Conservation (phyloP, 768 basidiomycete species). For the Boletales sp. region DNA sequence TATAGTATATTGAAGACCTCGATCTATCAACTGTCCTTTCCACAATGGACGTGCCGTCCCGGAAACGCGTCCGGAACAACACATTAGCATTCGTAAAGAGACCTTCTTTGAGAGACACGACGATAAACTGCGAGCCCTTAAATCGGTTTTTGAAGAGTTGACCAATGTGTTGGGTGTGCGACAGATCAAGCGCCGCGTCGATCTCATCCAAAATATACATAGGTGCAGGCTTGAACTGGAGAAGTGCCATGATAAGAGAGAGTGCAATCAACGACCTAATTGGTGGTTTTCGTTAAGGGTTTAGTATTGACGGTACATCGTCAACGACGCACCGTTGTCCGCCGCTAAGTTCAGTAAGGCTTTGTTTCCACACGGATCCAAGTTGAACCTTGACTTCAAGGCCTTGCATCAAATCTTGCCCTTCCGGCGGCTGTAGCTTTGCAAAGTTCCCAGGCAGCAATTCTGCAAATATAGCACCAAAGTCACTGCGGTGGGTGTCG, state of each 20-base stretch:
- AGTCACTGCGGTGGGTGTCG: slow-evolving; percentile 57
- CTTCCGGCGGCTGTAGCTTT: slow-evolving; percentile 90
- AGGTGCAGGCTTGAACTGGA: slow-evolving; percentile 98
- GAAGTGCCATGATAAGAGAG: slow-evolving; percentile 95
- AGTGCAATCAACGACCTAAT: slow-evolving; percentile 92
- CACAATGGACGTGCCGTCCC: slow-evolving; percentile 90
- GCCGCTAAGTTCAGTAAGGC: slow-evolving; percentile 93
- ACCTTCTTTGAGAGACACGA: slow-evolving; percentile 95
- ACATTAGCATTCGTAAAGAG: slow-evolving; percentile 98
- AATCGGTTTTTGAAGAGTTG: slow-evolving; percentile 97
- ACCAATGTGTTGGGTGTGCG: slow-evolving; percentile 96
- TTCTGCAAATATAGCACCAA: slow-evolving; percentile 94
- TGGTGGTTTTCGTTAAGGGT: background rate
- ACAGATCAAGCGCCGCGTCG: slow-evolving; percentile 94
- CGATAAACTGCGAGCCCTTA: slow-evolving; percentile 98
- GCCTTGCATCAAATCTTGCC: slow-evolving; percentile 89
- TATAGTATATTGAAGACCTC: slow-evolving; percentile 41
- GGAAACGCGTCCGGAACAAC: slow-evolving; percentile 87
- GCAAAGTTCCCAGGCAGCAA: slow-evolving; percentile 95
- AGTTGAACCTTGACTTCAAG: slow-evolving; percentile 96
- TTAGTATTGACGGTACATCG: background rate
- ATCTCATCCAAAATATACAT: slow-evolving; percentile 99
- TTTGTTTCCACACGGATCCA: slow-evolving; percentile 96
- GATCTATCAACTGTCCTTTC: slow-evolving; percentile 73
- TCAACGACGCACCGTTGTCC: slow-evolving; percentile 75